Evolutionary conservation across 768 basidiomycete species (phyloP).

Genomic region (Trametes gibbosa): DNA sequence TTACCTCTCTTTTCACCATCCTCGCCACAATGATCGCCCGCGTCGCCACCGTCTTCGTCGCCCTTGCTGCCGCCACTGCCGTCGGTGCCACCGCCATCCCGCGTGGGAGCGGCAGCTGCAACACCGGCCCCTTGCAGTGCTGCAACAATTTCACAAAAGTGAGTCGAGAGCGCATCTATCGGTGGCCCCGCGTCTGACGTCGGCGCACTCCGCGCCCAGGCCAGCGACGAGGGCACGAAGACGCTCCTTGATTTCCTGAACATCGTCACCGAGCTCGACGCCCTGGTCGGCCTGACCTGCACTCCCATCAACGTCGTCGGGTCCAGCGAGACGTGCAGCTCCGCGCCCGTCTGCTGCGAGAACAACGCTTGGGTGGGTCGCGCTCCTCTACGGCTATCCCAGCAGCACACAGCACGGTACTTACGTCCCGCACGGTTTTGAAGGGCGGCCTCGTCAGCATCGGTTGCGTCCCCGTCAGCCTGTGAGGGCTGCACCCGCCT

Average conservation of each 20-base stretch:
- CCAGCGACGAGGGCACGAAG: not conserved
- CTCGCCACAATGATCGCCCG: constrained; percentile 3
- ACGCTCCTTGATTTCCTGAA: constrained; percentile 17
- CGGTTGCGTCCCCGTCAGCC: constrained; percentile 20
- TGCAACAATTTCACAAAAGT: too few species aligned
- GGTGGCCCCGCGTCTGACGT: too few species aligned
- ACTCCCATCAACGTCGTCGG: constrained; percentile 23
- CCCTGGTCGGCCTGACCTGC: constrained; percentile 23
- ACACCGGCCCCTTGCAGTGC: constrained; percentile 14
- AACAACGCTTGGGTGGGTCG: constrained; percentile 21
- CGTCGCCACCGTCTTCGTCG: not conserved
- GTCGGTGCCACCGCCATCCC: constrained; percentile 1
- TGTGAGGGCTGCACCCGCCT: not conserved
- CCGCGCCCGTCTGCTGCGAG: constrained; percentile 23
- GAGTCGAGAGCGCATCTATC: too few species aligned
- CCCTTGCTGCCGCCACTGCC: not conserved
- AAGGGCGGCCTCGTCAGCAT: constrained; percentile 22
- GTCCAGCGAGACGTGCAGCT: constrained; percentile 8
- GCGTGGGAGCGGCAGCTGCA: not conserved
- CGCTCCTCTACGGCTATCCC: constrained; percentile 10
- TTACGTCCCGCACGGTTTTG: not conserved
- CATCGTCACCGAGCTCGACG: constrained; percentile 21
- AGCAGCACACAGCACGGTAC: constrained; percentile 5
- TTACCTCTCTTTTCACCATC: constrained; percentile 3
- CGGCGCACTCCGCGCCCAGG: too few species aligned